Evolutionary conservation across 208 protist genomes (phyloP), one percentile per base, ranked within the genome.

Genomic region (Trypanosoma mega): DNA sequence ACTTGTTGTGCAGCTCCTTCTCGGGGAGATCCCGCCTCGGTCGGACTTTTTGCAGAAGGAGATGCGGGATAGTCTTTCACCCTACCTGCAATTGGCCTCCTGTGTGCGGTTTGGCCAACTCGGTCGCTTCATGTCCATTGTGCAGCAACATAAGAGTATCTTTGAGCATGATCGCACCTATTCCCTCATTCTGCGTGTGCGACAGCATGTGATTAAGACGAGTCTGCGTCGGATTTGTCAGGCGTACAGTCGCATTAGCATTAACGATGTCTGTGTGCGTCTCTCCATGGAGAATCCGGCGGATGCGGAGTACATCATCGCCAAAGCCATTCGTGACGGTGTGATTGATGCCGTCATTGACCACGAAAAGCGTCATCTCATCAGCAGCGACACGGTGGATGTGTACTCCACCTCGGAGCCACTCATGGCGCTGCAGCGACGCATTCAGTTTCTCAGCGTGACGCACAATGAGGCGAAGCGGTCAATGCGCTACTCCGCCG

Each of bases 171-270:
- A 99, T 79, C 79, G 92, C 46, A 98, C 90, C 7, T 97, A 95
- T 77, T 97, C 94, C 4, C 81, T 99, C 2, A 98, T 98, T 59
- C 72, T 97, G 63, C 85, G 96, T 12, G 82, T 99, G 39, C 87
- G 96, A 26, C 97, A 99, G 70, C 98, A 99, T 76, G 98, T 99
- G 3, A 98, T 99, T 72, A 92, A 92, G 82, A 98, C 97, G 18
- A 97, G 98, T 27, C 79, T 99, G 48, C 87, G 96, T 11, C 97
- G 95, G 62, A 98, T 99, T 62, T 98, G 87, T 78, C 78, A 97
- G 20, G 85, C 93, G 20, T 99, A 99, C 72, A 98, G 95, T 33
- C 85, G 95, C 59, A 99, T 99, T 64, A 97, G 96, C 48, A 91
- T 99, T 29, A 55, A 66, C 1, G 97, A 99, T 53, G 82, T 99